Evolutionary conservation across 495 filamentous ascomycete genomes (phyloP).

Genomic region (Penicillium soppii): DNA sequence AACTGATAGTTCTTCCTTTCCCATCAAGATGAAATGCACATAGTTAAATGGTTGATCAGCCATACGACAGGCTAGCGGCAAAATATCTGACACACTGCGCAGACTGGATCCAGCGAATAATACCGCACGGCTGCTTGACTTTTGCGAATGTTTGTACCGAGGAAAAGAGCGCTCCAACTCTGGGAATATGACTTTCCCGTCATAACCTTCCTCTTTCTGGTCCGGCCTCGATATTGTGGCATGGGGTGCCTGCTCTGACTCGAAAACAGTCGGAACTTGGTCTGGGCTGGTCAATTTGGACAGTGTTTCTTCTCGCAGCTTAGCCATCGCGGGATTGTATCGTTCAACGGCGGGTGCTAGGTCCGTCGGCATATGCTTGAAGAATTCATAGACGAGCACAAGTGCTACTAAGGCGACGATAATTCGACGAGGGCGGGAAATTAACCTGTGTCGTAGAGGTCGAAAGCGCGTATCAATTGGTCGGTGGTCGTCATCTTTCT

Average conservation of each 20-base stretch:
- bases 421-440: slow-evolving; percentile 45
- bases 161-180: slow-evolving; percentile 51
- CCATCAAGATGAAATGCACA: slow-evolving; percentile 56
- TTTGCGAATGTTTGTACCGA: slow-evolving; percentile 27
- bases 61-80: slow-evolving; percentile 58
- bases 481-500: slow-evolving; percentile 65
- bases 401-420: slow-evolving; percentile 39
- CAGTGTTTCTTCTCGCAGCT: slow-evolving; percentile 21
- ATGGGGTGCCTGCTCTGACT: slow-evolving; percentile 12
- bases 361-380: slow-evolving; percentile 54
- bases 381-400: slow-evolving; percentile 49
- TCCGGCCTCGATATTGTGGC: slow-evolving; percentile 19
- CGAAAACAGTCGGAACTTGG: slow-evolving; percentile 7
- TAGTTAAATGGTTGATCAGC: slow-evolving; percentile 39
- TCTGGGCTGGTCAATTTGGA: not conserved
- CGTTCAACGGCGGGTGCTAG: slow-evolving; percentile 31
- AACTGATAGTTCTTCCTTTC: slow-evolving; percentile 53
- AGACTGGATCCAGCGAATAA: slow-evolving; percentile 53
- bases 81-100: slow-evolving; percentile 47
- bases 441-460: slow-evolving; percentile 29
- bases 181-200: slow-evolving; percentile 57
- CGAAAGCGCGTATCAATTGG: slow-evolving; percentile 26
- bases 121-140: slow-evolving; percentile 35
- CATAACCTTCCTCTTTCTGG: slow-evolving; percentile 36
- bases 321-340: slow-evolving; percentile 23